Base-by-base conservation (phyloP, 257 asterid species). In the Gentiana macrophylla region DNA sequence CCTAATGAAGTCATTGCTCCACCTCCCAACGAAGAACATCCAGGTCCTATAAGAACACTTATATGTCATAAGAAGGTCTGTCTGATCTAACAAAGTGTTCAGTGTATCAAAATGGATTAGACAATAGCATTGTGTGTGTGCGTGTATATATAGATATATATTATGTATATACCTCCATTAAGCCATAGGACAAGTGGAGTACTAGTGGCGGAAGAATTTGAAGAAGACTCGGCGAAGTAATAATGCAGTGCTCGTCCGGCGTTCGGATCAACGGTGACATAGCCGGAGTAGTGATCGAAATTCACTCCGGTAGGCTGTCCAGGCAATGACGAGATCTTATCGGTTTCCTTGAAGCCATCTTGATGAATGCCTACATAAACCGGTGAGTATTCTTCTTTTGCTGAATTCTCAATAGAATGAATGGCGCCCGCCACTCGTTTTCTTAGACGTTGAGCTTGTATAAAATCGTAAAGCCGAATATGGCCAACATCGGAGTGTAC, bases 141-240 rank as follows among this genome's bases (percentile, higher is more conserved):
- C 0, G 24, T 24, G 24, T 24, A 0, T 24, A 24, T 24, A 24
- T 24, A 24, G 0, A 24, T 24, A 24, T 24, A 24, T 24, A 24
- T 24, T 24, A 24, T 24, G 35, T 32, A 15, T 41, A 41, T 74
- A 79, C 91, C 82, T 70, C 84, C 84, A 55, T 73, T 79, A 36
- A 82, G 65, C 91, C 91, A 82, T 37, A 77, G 57, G 50, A 74
- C 68, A 35, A 79, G 72, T 52, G 84, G 82, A 11, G 70, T 70
- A 49, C 62, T 55, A 24, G 24, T 24, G 24, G 24, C 24, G 11
- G 77, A 58, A 52, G 79, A 64, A 6, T 63, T 10, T 24, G 24
- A 24, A 0, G 79, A 70, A 7, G 86, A 74, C 73, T 79, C 84
- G 2, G 61, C 80, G 38, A 77, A 72, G 59, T 77, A 82, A 66